phyloP scores from a whole-genome alignment of 2,329 filamentous ascomycete species.

The Pseudogymnoascus sp. region DNA sequence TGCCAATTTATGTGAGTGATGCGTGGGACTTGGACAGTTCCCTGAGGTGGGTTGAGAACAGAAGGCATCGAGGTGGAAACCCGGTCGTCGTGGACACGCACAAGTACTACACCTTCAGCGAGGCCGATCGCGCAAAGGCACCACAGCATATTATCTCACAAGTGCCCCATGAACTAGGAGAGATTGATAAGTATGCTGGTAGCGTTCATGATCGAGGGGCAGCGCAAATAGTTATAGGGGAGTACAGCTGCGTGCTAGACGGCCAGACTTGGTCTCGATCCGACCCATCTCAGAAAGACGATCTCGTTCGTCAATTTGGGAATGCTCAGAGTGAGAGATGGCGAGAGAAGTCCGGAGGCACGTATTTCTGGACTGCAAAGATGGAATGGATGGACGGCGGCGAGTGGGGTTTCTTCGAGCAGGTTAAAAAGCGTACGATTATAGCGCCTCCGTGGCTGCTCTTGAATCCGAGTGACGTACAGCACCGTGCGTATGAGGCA shows the following conservation, averaged over 20 bases:
- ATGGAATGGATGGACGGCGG: constrained; percentile 56
- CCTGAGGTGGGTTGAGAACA: constrained; percentile 37
- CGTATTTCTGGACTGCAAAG: constrained; percentile 53
- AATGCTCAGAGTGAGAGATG: constrained; percentile 40
- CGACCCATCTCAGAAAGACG: constrained; percentile 35
- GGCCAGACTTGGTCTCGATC: constrained; percentile 43
- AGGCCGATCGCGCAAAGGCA: constrained; percentile 41
- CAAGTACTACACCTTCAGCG: constrained; percentile 50
- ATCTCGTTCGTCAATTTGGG: constrained; percentile 39
- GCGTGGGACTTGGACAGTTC: constrained; percentile 44
- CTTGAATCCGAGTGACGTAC: constrained; percentile 32
- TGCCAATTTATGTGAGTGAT: constrained; percentile 52
- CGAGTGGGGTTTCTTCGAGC: constrained; percentile 51
- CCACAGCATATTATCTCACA: constrained; percentile 45
- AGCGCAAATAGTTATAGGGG: constrained; percentile 45
- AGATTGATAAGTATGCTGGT: constrained; percentile 40
- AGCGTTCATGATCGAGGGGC: constrained; percentile 41
- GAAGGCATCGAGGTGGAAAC: constrained; percentile 31
- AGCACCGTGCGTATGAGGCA: constrained; percentile 32
- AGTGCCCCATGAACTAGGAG: constrained; percentile 35
- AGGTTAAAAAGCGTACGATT: constrained; percentile 39
- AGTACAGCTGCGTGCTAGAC: constrained; percentile 50
- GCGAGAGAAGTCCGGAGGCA: constrained; percentile 41
- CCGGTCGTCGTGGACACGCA: constrained; percentile 52
- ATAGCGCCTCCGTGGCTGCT: constrained; percentile 32